These are phyloP conservation scores for Rubroshorea leprosula DNA, from an alignment of 345 rosid species.

Conservation along the genomic window DNA sequence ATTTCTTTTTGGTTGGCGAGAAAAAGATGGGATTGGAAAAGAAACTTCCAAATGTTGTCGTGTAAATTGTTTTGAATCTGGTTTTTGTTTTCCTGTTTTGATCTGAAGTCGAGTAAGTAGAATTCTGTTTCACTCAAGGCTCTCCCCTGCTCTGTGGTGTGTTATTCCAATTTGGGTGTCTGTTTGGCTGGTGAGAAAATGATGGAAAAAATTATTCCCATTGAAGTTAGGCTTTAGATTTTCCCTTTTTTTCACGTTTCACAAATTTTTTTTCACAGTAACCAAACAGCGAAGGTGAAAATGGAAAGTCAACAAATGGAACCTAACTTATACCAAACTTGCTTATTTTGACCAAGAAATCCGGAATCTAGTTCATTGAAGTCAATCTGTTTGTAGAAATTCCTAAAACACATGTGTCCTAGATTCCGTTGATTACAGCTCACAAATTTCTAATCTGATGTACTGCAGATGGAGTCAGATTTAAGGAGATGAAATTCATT, in stretches of 20 bases:
- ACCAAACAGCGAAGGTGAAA: constrained; percentile 24
- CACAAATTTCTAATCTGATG: not conserved
- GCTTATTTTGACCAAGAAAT: constrained; percentile 22
- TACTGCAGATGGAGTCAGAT: constrained; percentile 18
- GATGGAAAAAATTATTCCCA: not conserved
- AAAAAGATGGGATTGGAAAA: not conserved
- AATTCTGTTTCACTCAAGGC: too few species aligned
- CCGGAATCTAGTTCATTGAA: not conserved
- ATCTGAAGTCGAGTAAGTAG: too few species aligned
- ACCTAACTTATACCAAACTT: constrained; percentile 18
- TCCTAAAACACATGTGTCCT: not conserved
- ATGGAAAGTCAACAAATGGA: constrained; percentile 27
- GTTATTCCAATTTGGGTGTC: too few species aligned
- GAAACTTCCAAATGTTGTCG: too few species aligned
- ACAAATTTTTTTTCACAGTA: constrained; percentile 15
- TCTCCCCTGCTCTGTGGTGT: too few species aligned
- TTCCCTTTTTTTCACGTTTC: constrained; percentile 1
- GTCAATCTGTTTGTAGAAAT: not conserved
- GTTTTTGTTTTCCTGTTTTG: too few species aligned
- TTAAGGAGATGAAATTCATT: constrained; percentile 17
- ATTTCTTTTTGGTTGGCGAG: not conserved
- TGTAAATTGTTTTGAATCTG: too few species aligned
- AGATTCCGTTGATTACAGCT: constrained; percentile 1
- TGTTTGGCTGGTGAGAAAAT: not conserved
- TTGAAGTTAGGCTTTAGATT: constrained; percentile 3